Base-by-base conservation (phyloP, 2,329 filamentous ascomycete species). In the Talaromyces sp. region DNA sequence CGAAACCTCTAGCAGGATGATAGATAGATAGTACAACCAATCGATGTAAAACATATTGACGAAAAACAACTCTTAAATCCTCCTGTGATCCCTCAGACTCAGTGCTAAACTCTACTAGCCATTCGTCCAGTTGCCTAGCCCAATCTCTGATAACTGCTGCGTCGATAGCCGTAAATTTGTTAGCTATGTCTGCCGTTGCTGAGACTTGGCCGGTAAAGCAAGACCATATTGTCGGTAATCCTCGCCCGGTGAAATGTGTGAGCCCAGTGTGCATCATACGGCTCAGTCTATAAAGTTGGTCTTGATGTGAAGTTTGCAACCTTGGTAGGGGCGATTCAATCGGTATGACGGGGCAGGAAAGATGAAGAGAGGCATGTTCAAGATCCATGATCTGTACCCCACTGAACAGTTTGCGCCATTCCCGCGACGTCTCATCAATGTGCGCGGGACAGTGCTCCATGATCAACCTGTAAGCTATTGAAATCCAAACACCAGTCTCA, bases 41-140 rank as follows among this genome's bases (percentile, higher is more conserved):
- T 60, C 60, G 58, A 62, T 62, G 60, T 10, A 62, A 57, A 1
- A 62, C 60, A 13, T 62, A 62, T 62, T 62, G 60, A 51, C 60
- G 60, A 19, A 62, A 62, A 11, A 62, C 60, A 17, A 29, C 7
- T 53, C 55, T 62, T 17, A 62, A 14, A 29, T 62, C 60, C 10
- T 57, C 53, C 29, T 62, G 58, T 5, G 60, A 60, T 14, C 60
- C 38, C 21, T 61, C 59, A 6, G 31, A 46, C 13, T 56, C 56
- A 29, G 57, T 35, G 9, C 59, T 61, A 14, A 61, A 61, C 21
- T 61, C 59, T 8, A 61, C 59, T 8, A 61, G 59, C 59, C 59
- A 61, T 55, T 61, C 59, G 41, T 61, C 59, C 26, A 61, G 24
- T 43, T 58, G 59, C 26, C 59, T 58, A 3, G 59, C 59, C 59